These are phyloP conservation scores for Bauhinia variegata DNA, from an alignment of 306 rosid species.

Conservation along the genomic window DNA sequence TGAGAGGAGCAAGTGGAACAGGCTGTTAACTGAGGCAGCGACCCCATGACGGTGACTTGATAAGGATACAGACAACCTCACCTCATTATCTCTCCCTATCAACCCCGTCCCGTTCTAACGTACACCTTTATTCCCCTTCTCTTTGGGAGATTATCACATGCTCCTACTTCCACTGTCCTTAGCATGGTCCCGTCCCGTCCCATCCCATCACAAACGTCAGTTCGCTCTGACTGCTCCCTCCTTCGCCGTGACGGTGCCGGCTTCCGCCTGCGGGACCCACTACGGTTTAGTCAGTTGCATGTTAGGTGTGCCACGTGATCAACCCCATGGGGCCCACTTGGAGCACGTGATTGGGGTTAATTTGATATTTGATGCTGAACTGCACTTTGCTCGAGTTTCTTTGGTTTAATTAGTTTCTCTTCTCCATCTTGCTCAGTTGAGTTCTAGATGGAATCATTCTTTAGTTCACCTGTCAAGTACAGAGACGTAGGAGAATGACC, in stretches of 20 bases:
- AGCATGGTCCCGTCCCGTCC: constrained; percentile 58
- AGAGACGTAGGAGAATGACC: too few species aligned
- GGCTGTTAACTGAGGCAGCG: constrained; percentile 41
- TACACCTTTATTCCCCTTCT: constrained; percentile 39
- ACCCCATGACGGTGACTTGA: constrained; percentile 47
- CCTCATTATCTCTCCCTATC: constrained; percentile 39
- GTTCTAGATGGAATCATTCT: too few species aligned
- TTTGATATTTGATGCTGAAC: too few species aligned
- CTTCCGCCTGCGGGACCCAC: too few species aligned
- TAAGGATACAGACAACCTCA: constrained; percentile 37
- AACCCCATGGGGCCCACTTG: neutral
- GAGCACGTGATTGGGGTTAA: neutral
- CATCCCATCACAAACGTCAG: constrained; percentile 22
- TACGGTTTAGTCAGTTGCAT: neutral
- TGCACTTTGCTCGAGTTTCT: too few species aligned
- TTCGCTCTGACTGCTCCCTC: neutral
- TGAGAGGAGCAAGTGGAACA: constrained; percentile 28
- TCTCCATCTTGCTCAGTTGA: too few species aligned
- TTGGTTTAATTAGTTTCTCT: too few species aligned
- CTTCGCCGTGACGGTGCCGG: neutral
- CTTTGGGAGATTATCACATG: constrained; percentile 50
- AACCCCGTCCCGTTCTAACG: constrained; percentile 56
- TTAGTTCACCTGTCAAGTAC: too few species aligned
- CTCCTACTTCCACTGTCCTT: constrained; percentile 36
- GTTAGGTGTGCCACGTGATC: constrained; percentile 16